Evolutionary conservation across 2,329 filamentous ascomycete species (phyloP).

Genomic region (Ceratocystis destructans): DNA sequence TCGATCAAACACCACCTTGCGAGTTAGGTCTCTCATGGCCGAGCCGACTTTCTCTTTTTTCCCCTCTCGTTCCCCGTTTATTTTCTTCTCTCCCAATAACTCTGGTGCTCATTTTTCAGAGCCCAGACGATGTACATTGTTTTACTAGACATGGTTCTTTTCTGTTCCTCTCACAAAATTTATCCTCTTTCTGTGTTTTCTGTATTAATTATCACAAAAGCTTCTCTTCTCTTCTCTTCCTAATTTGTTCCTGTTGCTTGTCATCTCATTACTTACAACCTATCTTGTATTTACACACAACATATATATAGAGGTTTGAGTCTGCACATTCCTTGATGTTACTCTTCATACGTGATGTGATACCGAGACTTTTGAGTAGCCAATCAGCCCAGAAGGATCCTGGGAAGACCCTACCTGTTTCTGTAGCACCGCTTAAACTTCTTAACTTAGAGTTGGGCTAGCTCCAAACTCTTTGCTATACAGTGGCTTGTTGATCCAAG

Average conservation of each 20-base stretch:
- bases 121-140: slow-evolving; percentile 10
- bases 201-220: not conserved
- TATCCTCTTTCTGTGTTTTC: not conserved
- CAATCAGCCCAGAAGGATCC: not conserved
- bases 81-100: not conserved
- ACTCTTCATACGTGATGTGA: not conserved
- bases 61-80: too few species aligned
- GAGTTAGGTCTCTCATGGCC: not conserved
- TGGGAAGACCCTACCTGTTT: not conserved
- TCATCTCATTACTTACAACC: too few species aligned
- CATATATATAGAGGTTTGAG: too few species aligned
- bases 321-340: not conserved
- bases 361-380: not conserved
- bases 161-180: not conserved
- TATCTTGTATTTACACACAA: too few species aligned
- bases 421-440: slow-evolving; percentile 1
- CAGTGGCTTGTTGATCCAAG: not conserved
- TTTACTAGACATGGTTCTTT: slow-evolving; percentile 2
- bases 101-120: not conserved
- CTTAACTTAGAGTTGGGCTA: not conserved
- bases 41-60: too few species aligned
- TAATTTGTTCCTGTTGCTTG: not conserved
- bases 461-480: not conserved
- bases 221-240: not conserved
- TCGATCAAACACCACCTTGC: not conserved